Evolutionary conservation across 306 rosid genomes (phyloP), one percentile per base, ranked within the genome.

Genomic region (Bauhinia variegata): DNA sequence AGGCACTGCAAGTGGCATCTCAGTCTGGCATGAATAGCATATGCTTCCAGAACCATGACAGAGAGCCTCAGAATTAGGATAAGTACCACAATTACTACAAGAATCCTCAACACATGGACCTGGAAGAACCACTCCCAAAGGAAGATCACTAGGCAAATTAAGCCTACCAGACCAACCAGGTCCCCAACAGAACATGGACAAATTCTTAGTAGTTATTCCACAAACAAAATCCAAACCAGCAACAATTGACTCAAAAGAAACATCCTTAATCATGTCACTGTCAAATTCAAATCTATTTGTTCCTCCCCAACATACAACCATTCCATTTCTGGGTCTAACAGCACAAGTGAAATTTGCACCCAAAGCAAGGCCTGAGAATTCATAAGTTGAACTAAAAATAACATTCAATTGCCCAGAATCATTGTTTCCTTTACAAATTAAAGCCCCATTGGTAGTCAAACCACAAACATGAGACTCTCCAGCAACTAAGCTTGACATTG

Each of bases 401-500:
- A 52, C 65, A 64, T 18, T 36, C 55, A 76, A 11, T 70, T 77
- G 79, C 18, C 80, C 83, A 19, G 80, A 65, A 50, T n/a, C 53
- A 49, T 73, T 74, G 62, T 38, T 59, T 13, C 86, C 83, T 61
- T 54, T 46, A 63, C 83, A 82, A 38, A 78, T 56, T 57, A 82
- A 66, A 74, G 13, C 61, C 11, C 78, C 80, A n/a, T 54, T 13
- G n/a, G 61, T 15, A 10, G 78, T 82, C 18, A 82, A 70, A 4
- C 86, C 86, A 56, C 86, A 82, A 53, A 62, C 86, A 66, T 78
- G 86, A 4, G 86, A 78, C 18, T 74, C 78, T 3, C 86, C 86
- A 34, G 75, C 77, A 48, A 78, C 66, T 33, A 82, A 42, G 37
- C 48, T 74, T 13, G 73, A 65, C 83, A 82, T 78, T 11, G 75